Evolutionary conservation across 306 rosid genomes (phyloP).

Genomic region (Lagenaria siceraria): DNA sequence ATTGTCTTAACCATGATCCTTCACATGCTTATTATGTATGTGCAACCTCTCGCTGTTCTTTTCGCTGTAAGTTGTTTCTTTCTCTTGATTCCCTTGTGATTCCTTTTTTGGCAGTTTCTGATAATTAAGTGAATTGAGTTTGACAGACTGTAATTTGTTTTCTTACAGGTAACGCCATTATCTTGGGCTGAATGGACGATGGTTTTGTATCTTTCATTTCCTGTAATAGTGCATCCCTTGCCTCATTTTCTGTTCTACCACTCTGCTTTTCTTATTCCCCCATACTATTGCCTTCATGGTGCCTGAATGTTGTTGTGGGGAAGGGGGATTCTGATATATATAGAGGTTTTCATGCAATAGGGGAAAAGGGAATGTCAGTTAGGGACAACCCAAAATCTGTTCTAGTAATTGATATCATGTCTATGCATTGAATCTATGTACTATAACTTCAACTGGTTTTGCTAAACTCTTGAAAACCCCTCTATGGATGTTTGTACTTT

Average conservation of each 20-base stretch:
- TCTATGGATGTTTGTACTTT: background rate
- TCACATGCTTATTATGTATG: slow-evolving; percentile 69
- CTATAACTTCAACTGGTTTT: background rate
- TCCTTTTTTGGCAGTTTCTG: slow-evolving; percentile 7
- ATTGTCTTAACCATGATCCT: slow-evolving; percentile 81
- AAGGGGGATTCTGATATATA: background rate
- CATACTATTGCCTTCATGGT: background rate
- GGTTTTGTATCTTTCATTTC: slow-evolving; percentile 81
- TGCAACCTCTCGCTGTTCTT: slow-evolving; percentile 83
- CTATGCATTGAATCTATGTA: background rate
- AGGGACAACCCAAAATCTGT: background rate
- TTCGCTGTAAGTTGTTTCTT: slow-evolving; percentile 76
- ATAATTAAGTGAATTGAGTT: slow-evolving; percentile 7
- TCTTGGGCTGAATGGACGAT: slow-evolving; percentile 88
- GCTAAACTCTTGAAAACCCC: background rate
- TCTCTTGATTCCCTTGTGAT: slow-evolving; percentile 3
- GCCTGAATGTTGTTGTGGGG: background rate
- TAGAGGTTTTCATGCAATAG: background rate
- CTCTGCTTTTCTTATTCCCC: background rate
- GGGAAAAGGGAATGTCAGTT: background rate
- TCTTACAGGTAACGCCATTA: slow-evolving; percentile 68
- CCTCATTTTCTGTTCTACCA: slow-evolving; percentile 12
- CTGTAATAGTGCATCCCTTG: slow-evolving; percentile 27
- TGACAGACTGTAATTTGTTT: background rate
- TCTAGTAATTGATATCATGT: background rate